Percentiles rank a stretch among this genome's conserved stretches.
Conservation (phyloP, 2,329 filamentous ascomycete species). For the Fusarium nisikadoi region DNA sequence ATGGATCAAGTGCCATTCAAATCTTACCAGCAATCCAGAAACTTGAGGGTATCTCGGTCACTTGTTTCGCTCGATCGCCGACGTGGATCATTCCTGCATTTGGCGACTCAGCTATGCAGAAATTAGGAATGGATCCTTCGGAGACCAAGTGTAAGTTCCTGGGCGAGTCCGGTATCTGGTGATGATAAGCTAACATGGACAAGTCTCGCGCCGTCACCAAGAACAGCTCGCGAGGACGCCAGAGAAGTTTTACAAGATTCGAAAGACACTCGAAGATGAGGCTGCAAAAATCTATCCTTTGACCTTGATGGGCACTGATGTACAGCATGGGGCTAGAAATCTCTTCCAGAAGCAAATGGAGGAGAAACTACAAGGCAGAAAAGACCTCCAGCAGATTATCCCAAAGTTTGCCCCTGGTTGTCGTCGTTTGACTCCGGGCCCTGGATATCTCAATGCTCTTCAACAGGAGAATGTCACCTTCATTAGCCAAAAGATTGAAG, state of each 20-base stretch:
- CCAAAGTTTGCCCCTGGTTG: neutral
- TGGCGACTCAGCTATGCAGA: neutral
- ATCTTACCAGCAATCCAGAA: neutral
- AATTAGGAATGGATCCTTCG: neutral
- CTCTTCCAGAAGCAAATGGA: neutral
- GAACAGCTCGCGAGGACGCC: accelerated
- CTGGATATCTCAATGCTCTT: neutral
- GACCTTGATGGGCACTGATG: neutral
- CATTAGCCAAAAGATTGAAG: neutral
- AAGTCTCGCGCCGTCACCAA: neutral
- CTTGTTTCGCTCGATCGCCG: neutral
- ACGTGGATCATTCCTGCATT: neutral
- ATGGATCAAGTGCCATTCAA: neutral
- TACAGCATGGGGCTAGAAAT: accelerated
- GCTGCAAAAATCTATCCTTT: neutral
- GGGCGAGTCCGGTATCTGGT: accelerated
- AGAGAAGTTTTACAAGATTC: accelerated
- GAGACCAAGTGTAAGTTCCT: neutral
- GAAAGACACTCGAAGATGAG: neutral
- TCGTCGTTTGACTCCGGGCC: neutral
- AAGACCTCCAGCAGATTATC: neutral
- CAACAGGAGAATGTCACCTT: neutral
- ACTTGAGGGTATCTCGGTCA: neutral
- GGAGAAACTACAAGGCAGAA: neutral
- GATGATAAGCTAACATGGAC: neutral